These are phyloP conservation scores for Boletus patriciae DNA, from an alignment of 768 basidiomycete genomes.

Conservation along the genomic window DNA sequence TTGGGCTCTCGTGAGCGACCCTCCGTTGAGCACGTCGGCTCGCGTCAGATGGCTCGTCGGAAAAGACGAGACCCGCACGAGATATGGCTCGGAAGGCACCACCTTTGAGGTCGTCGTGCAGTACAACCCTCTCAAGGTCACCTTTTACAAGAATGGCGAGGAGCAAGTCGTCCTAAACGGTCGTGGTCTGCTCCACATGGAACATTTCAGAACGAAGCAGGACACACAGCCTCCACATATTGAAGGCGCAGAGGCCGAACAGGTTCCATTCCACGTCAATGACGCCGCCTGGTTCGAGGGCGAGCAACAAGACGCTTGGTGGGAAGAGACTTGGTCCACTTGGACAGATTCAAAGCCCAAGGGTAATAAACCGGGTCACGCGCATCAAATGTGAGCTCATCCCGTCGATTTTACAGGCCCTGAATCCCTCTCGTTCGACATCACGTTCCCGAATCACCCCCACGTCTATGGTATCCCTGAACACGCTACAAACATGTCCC, in stretches of 20 bases:
- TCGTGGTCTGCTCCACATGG: conserved; percentile 91
- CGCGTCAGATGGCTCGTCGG: conserved; percentile 64
- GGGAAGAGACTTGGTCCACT: conserved; percentile 84
- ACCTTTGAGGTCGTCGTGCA: conserved; percentile 65
- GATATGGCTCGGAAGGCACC: conserved; percentile 63
- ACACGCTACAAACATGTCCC: conserved; percentile 85
- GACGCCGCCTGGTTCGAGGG: conserved; percentile 85
- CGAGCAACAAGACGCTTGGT: conserved; percentile 76
- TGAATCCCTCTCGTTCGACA: conserved; percentile 89
- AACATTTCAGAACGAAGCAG: conserved; percentile 83
- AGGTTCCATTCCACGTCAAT: conserved; percentile 55
- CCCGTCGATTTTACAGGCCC: conserved; percentile 64
- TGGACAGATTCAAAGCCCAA: conserved; percentile 97
- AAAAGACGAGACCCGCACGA: conserved; percentile 61
- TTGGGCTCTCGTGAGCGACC: conserved; percentile 84
- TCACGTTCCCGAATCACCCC: conserved; percentile 88
- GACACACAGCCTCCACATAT: conserved; percentile 42
- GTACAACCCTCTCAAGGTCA: conserved; percentile 75
- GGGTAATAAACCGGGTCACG: conserved; percentile 47
- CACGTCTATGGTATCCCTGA: conserved; percentile 97
- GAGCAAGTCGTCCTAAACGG: conserved; percentile 90
- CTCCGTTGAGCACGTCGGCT: conserved; percentile 48
- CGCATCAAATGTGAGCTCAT: background rate
- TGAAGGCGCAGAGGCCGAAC: conserved; percentile 43
- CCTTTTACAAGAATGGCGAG: conserved; percentile 68